Base-by-base conservation (phyloP, 78 protist genomes). In the Pigoraptor vietnamica region DNA sequence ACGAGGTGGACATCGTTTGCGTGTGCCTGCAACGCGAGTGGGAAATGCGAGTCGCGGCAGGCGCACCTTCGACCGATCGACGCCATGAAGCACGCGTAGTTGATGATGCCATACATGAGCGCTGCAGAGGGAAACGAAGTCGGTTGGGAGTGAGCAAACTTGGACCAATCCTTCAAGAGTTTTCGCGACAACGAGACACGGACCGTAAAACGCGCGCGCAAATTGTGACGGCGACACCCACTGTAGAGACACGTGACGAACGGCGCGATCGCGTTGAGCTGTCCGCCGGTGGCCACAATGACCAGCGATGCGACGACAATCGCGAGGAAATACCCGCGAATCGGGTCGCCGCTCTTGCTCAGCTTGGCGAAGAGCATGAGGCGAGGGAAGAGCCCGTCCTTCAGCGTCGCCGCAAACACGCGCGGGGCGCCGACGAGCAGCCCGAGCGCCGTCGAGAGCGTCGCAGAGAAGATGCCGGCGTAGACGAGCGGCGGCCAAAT, bases 201-300 rank as follows among this genome's bases (percentile, higher is more conserved):
- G n/a, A n/a, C n/a, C n/a, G n/a, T n/a, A n/a, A n/a, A n/a, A n/a
- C n/a, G n/a, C n/a, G n/a, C n/a, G n/a, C n/a, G n/a, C n/a, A n/a
- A n/a, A n/a, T n/a, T n/a, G n/a, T n/a, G n/a, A n/a, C n/a, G n/a
- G 14, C 6, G 67, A 48, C 6, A 48, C 67, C 10, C 84, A 79
- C 34, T 79, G 84, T 79, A 79, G 86, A 95, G 89, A 39, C 32
- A 35, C n/a, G 98, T 81, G 48, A 93, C 25, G 56, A 96, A 24
- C 29, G 96, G 95, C 0, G 98, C 97, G 37, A 96, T 89, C 34
- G 23, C 37, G 89, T 95, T 92, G 39, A 95, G 89, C 23, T 90
- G 23, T 21, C 93, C 93, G 81, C 89, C n/a, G 37, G 39, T 24
- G 33, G 89, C 37, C 1, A 81, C n/a, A 55, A 91, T 91, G 67